Conservation (phyloP, 148 eudicot species). For the Rhododendron kiyosumense region DNA sequence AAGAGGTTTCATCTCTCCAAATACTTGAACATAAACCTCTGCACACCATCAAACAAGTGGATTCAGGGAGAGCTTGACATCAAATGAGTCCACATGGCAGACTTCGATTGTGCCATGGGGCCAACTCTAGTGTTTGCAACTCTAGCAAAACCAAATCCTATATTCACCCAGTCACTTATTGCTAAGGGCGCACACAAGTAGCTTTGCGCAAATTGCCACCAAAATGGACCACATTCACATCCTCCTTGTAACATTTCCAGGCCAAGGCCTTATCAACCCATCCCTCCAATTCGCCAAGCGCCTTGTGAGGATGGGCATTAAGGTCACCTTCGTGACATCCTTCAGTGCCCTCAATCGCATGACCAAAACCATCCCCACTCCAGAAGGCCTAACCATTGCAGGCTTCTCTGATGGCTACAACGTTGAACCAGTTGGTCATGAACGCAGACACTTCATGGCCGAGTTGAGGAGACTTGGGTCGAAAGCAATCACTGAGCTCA, state of each 20-base stretch:
- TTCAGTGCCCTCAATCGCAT: not conserved
- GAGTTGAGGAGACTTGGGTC: not conserved
- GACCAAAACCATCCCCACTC: not conserved
- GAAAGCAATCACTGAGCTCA: not conserved
- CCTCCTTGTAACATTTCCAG: not conserved
- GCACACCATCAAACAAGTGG: too few species aligned
- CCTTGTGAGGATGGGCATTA: not conserved
- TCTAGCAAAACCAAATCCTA: not conserved
- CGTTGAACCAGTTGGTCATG: not conserved
- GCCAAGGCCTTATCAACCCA: not conserved
- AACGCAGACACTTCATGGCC: not conserved
- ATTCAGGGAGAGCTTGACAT: not conserved
- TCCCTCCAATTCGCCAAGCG: not conserved
- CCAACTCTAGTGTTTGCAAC: not conserved
- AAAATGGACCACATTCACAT: not conserved
- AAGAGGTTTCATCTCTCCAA: too few species aligned
- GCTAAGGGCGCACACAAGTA: too few species aligned
- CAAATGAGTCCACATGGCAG: not conserved
- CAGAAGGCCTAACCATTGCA: not conserved
- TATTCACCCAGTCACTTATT: too few species aligned
- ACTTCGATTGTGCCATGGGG: not conserved
- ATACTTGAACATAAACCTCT: too few species aligned
- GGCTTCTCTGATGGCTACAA: not conserved
- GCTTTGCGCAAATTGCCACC: not conserved
- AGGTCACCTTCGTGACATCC: not conserved